Percentiles rank a stretch among this genome's conserved stretches.
These are phyloP conservation scores for Botrytis pseudocinerea DNA, from an alignment of 2,329 filamentous ascomycete species.

Conservation along the genomic window DNA sequence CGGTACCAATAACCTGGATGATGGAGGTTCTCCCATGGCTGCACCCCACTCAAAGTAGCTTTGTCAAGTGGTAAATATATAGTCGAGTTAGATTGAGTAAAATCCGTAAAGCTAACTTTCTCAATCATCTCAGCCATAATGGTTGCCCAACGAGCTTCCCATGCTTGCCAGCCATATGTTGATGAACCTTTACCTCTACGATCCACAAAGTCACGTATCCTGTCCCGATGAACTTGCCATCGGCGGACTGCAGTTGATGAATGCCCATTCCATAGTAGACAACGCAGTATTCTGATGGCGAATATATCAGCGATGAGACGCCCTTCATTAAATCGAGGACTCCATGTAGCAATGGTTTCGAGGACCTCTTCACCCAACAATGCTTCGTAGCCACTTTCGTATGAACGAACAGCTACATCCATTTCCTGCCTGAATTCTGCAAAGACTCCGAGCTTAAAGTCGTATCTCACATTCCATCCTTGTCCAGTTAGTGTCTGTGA, in stretches of 20 bases:
- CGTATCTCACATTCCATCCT: slow-evolving; percentile 92
- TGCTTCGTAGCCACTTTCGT: slow-evolving; percentile 82
- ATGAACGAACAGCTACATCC: slow-evolving; percentile 81
- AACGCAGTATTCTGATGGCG: slow-evolving; percentile 77
- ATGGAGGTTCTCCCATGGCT: slow-evolving; percentile 64
- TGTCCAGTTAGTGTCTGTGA: slow-evolving; percentile 82
- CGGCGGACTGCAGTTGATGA: slow-evolving; percentile 76
- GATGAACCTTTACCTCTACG: slow-evolving; percentile 79
- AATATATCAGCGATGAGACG: slow-evolving; percentile 81
- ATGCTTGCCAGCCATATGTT: slow-evolving; percentile 92
- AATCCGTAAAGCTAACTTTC: slow-evolving; percentile 52
- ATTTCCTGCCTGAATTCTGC: slow-evolving; percentile 93
- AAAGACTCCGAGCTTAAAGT: slow-evolving; percentile 88
- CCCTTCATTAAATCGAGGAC: slow-evolving; percentile 87
- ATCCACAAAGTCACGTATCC: slow-evolving; percentile 76
- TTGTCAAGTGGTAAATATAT: slow-evolving; percentile 61
- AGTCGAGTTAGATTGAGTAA: slow-evolving; percentile 47
- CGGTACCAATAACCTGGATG: slow-evolving; percentile 69
- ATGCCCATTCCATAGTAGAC: slow-evolving; percentile 76
- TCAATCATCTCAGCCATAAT: slow-evolving; percentile 63
- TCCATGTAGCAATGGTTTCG: slow-evolving; percentile 88
- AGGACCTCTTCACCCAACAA: slow-evolving; percentile 81
- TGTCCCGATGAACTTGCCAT: slow-evolving; percentile 76
- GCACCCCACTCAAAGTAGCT: slow-evolving; percentile 52
- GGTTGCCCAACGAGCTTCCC: slow-evolving; percentile 74